Percentiles rank a stretch among this genome's conserved stretches.
These are phyloP conservation scores for Aspergillus sclerotialis DNA, from an alignment of 2,329 filamentous ascomycete species.

Conservation along the genomic window DNA sequence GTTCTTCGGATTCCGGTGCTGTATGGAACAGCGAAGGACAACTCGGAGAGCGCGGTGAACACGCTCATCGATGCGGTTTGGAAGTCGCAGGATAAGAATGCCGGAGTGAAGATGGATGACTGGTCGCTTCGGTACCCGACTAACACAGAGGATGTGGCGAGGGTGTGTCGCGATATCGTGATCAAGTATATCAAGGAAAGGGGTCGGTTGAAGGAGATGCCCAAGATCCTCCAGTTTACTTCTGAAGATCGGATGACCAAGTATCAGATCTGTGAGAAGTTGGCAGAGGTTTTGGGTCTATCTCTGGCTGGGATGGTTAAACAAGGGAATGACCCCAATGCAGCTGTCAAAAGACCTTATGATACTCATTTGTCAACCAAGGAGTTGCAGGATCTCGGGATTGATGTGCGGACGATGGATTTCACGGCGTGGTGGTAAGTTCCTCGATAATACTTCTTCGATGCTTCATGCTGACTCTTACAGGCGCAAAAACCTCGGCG, in stretches of 20 bases:
- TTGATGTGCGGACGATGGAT: constrained; percentile 66
- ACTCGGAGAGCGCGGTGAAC: constrained; percentile 75
- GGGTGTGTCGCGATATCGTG: constrained; percentile 69
- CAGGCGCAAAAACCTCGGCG: constrained; percentile 26
- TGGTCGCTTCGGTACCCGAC: constrained; percentile 81
- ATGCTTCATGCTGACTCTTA: constrained; percentile 8
- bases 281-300: constrained; percentile 73
- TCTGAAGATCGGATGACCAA: constrained; percentile 84
- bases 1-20: constrained; percentile 76
- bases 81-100: constrained; percentile 60
- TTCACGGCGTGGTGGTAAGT: constrained; percentile 73
- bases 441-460: constrained; percentile 5
- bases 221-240: constrained; percentile 72
- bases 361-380: constrained; percentile 81
- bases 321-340: constrained; percentile 64
- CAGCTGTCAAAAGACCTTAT: constrained; percentile 70
- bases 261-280: constrained; percentile 74
- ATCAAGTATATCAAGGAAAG: constrained; percentile 56
- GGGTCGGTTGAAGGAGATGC: constrained; percentile 49
- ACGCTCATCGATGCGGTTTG: constrained; percentile 68
- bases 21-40: constrained; percentile 68
- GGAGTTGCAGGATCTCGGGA: constrained; percentile 63
- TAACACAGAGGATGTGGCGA: constrained; percentile 77
- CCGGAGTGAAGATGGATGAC: constrained; percentile 71
- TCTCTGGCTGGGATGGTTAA: constrained; percentile 61